Evolutionary conservation across 805 yeast species (phyloP), one percentile per base, ranked within the genome.

Genomic region (Yamadazyma laniorum): DNA sequence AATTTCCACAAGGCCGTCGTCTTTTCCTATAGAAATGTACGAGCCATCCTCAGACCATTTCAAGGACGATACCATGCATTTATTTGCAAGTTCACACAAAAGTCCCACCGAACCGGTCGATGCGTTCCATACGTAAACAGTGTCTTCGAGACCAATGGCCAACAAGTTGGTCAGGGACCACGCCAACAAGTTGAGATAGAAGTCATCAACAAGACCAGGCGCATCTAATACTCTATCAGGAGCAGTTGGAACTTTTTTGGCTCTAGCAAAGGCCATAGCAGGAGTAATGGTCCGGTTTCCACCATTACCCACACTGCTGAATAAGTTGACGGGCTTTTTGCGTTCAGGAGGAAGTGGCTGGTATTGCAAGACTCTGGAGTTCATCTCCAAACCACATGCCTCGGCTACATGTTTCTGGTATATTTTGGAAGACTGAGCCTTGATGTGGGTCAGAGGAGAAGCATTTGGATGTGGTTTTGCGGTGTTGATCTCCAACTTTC

Each of bases 211-310:
- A 41, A 90, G 74, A 0, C 96, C 96, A 0, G 99, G 99, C 0
- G 98, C 99, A 63, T 93, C 99, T 28, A 93, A 70, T 1, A 93
- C 95, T 46, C 95, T 75, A 48, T 87, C 96, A 1, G 99, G 98
- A 23, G 87, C 85, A 0, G 87, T 79, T 18, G 95, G 87, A 32
- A 93, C 74, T 50, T 80, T 82, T 48, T 95, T 79, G 34, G 86
- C 76, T 51, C 89, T 70, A 13, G 85, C 80, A 25, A 79, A 72
- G 4, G 83, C 85, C 18, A 74, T 68, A 9, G 73, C 63, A 0
- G 80, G 74, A 8, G 70, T 63, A 32, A 65, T 53, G 25, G 65
- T 55, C 34, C 61, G 60, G 6, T 6, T 32, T 50, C 51, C 54
- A 42, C 56, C 42, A 39, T 39, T 40, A 35, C 56, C 32, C 11